These are phyloP conservation scores for Lyophyllum shimeji DNA, from an alignment of 768 basidiomycete species.

Conservation along the genomic window DNA sequence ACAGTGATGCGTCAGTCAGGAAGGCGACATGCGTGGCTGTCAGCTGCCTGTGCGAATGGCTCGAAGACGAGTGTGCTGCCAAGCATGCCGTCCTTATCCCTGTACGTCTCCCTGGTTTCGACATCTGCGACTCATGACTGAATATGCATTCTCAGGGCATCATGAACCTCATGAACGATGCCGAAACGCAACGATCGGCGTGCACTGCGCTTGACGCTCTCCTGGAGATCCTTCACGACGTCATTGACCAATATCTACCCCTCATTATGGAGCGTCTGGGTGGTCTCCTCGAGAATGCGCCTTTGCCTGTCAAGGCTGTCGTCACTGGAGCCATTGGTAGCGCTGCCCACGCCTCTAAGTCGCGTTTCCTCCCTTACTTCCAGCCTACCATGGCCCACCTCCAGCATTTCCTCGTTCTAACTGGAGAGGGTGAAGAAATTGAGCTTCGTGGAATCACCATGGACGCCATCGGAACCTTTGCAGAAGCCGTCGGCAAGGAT, in stretches of 20 bases:
- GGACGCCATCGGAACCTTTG: constrained; percentile 98
- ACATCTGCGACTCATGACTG: neutral
- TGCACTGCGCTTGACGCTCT: constrained; percentile 96
- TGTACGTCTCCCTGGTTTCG: constrained; percentile 40
- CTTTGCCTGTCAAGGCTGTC: constrained; percentile 87
- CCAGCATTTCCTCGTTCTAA: constrained; percentile 83
- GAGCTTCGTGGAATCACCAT: constrained; percentile 97
- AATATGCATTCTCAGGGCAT: constrained; percentile 57
- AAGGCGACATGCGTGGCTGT: constrained; percentile 97
- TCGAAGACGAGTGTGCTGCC: constrained; percentile 87
- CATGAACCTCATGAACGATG: constrained; percentile 87
- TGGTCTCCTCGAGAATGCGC: constrained; percentile 82
- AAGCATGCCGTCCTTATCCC: constrained; percentile 87
- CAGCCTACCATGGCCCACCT: constrained; percentile 86
- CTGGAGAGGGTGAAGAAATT: constrained; percentile 86
- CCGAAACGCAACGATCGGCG: constrained; percentile 85
- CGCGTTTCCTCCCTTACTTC: constrained; percentile 92
- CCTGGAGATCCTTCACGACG: constrained; percentile 90
- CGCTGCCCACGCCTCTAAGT: constrained; percentile 94
- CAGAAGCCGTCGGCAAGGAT: constrained; percentile 94
- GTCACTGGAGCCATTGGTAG: constrained; percentile 98
- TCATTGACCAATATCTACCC: constrained; percentile 87
- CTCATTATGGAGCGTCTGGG: constrained; percentile 94
- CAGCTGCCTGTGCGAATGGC: constrained; percentile 95
- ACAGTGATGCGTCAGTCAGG: constrained; percentile 80